Base-by-base conservation (phyloP, 495 filamentous ascomycete genomes). In the Parachaetomium inaequale region DNA sequence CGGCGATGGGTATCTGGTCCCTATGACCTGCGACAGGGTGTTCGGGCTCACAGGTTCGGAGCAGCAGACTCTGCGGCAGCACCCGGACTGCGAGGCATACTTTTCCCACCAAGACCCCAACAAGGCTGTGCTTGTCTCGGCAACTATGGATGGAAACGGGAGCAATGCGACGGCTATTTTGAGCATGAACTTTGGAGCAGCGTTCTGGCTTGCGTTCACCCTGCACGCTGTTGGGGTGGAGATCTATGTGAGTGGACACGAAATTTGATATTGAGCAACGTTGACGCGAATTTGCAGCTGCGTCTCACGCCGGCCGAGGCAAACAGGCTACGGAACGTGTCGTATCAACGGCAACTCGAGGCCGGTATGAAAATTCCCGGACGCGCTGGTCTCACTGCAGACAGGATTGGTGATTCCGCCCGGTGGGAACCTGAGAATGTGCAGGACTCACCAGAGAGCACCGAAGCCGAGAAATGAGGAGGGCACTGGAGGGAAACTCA, bases 201-300 rank as follows among this genome's bases (percentile, higher is more conserved):
- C 73, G 0, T 7, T 78, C 2, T 84, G 78, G 79, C 52, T 86
- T 3, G 71, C 80, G 0, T 31, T 83, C 0, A 36, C 74, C 4
- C 25, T 85, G 7, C 82, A 86, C 67, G 69, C 70, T 7, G 38
- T 81, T 46, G 81, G 77, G 0, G 73, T 83, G 3, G 83, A 86
- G 66, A 67, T 85, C 8, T 85, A 85, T 65, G 67, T 84, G 17
- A 65, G 68, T 49, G 4, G 1, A 26, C 12, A 2, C 23, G 8
- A 11, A 25, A 29, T n/a, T n/a, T n/a, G n/a, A 47, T 1, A 46
- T 3, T 5, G 4, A 40, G 7, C 7, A 29, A 8, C 19, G 10
- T 14, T 5, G 25, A 61, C 50, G 28, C 14, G 19, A 23, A 5
- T 6, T 50, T 26, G 29, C 38, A 79, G 73, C 64, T 85, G 8